Conservation (phyloP, 2,329 filamentous ascomycete species). For the Exophiala viscosa region DNA sequence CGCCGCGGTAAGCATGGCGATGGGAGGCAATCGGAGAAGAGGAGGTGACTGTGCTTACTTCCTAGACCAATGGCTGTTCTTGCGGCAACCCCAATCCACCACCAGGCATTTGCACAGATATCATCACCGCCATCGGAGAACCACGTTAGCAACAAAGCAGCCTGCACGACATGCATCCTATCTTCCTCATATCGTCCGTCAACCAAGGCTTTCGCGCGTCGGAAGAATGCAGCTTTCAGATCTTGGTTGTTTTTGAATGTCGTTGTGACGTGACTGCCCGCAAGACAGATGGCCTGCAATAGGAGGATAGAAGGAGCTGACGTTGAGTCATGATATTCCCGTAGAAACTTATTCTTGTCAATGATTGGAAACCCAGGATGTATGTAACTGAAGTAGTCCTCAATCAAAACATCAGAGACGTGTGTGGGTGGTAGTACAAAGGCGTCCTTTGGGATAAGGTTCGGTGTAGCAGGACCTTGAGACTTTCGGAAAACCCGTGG, state of each 20-base stretch:
- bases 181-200: slow-evolving; percentile 31
- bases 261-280: slow-evolving; percentile 28
- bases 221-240: slow-evolving; percentile 30
- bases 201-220: slow-evolving; percentile 30
- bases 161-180: slow-evolving; percentile 29
- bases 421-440: slow-evolving; percentile 1
- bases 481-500: background rate
- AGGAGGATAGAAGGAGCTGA: slow-evolving; percentile 30
- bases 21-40: slow-evolving; percentile 46
- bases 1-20: slow-evolving; percentile 38
- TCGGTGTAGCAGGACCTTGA: background rate
- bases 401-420: slow-evolving; percentile 42
- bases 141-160: slow-evolving; percentile 31
- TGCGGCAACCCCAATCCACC: slow-evolving; percentile 30
- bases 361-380: slow-evolving; percentile 53
- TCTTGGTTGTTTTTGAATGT: slow-evolving; percentile 27
- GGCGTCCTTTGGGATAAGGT: slow-evolving; percentile 2
- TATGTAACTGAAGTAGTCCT: slow-evolving; percentile 50
- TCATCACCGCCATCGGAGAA: slow-evolving; percentile 28
- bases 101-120: slow-evolving; percentile 26
- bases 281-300: slow-evolving; percentile 31
- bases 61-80: slow-evolving; percentile 31
- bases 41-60: background rate
- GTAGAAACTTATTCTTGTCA: slow-evolving; percentile 52
- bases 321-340: slow-evolving; percentile 49